Evolutionary conservation across 805 yeast genomes (phyloP).

Genomic region (Martiniozyma abietophila): DNA sequence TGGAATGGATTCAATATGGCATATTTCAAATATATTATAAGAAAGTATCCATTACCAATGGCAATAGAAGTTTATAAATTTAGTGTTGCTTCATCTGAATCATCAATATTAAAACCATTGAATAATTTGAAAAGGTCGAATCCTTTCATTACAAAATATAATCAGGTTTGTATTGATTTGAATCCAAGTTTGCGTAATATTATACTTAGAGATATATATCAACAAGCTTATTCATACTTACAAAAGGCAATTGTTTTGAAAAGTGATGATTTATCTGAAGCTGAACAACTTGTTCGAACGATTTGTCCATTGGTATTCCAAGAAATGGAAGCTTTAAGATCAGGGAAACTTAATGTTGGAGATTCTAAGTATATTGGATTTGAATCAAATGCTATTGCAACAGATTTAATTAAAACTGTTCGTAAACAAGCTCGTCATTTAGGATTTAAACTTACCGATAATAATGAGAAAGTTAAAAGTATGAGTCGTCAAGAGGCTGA

Average conservation of each 20-base stretch:
- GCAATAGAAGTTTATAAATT: slow-evolving; percentile 19
- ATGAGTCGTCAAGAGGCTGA: slow-evolving; percentile 2
- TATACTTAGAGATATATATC: slow-evolving; percentile 22
- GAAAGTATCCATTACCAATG: slow-evolving; percentile 17
- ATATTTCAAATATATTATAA: slow-evolving; percentile 25
- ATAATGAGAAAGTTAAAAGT: background rate
- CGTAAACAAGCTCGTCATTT: slow-evolving; percentile 10
- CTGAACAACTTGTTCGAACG: slow-evolving; percentile 9
- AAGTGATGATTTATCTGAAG: slow-evolving; percentile 9
- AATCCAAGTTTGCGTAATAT: slow-evolving; percentile 12
- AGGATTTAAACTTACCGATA: slow-evolving; percentile 7
- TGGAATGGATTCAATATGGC: slow-evolving; percentile 25
- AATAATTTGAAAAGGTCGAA: slow-evolving; percentile 16
- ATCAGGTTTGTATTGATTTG: slow-evolving; percentile 18
- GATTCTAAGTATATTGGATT: background rate
- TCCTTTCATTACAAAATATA: slow-evolving; percentile 22
- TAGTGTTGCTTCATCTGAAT: slow-evolving; percentile 2
- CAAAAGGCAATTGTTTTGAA: slow-evolving; percentile 10
- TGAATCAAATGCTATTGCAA: slow-evolving; percentile 9
- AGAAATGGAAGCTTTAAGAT: slow-evolving; percentile 13
- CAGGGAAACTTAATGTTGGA: background rate
- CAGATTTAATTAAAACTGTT: slow-evolving; percentile 17
- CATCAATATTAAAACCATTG: background rate
- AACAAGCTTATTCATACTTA: slow-evolving; percentile 15
- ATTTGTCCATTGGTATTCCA: slow-evolving; percentile 20